phyloP scores from a whole-genome alignment of 2,329 filamentous ascomycete genomes.

The Alternaria consortialis region DNA sequence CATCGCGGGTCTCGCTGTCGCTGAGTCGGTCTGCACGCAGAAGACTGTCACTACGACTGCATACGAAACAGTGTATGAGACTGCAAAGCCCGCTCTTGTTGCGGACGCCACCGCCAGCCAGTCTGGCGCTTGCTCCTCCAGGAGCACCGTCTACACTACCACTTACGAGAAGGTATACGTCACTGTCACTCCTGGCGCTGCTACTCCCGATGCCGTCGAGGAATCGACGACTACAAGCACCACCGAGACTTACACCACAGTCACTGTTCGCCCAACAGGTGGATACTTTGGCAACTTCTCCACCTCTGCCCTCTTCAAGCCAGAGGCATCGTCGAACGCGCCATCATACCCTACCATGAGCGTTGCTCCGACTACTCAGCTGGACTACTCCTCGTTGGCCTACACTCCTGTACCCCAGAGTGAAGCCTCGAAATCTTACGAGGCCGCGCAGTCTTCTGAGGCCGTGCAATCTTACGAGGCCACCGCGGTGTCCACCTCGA shows the following conservation, averaged over 20 bases:
- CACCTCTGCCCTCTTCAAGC: conserved; percentile 16
- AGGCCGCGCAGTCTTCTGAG: background rate
- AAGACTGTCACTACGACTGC: conserved; percentile 29
- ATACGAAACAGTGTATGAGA: conserved; percentile 19
- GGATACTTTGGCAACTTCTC: conserved; percentile 16
- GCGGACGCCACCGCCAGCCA: conserved; percentile 9
- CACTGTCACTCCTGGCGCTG: conserved; percentile 27
- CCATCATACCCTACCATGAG: conserved; percentile 18
- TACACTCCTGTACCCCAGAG: conserved; percentile 8
- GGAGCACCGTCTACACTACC: conserved; percentile 30
- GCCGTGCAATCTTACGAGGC: background rate
- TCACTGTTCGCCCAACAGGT: conserved; percentile 25
- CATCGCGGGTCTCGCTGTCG: conserved; percentile 36
- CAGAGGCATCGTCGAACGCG: background rate
- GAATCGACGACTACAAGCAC: conserved; percentile 26
- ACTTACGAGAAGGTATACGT: conserved; percentile 32
- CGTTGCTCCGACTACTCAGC: background rate
- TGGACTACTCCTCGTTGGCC: background rate
- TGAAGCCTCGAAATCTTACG: background rate
- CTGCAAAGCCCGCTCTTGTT: conserved; percentile 4
- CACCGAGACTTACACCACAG: conserved; percentile 22
- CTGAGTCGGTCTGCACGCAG: conserved; percentile 33
- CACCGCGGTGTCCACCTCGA: conserved; percentile 5
- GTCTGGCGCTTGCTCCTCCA: conserved; percentile 10
- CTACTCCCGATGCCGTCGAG: conserved; percentile 14